Conservation (phyloP, 2,329 filamentous ascomycete genomes). For the Cordyceps fumosorosea region DNA sequence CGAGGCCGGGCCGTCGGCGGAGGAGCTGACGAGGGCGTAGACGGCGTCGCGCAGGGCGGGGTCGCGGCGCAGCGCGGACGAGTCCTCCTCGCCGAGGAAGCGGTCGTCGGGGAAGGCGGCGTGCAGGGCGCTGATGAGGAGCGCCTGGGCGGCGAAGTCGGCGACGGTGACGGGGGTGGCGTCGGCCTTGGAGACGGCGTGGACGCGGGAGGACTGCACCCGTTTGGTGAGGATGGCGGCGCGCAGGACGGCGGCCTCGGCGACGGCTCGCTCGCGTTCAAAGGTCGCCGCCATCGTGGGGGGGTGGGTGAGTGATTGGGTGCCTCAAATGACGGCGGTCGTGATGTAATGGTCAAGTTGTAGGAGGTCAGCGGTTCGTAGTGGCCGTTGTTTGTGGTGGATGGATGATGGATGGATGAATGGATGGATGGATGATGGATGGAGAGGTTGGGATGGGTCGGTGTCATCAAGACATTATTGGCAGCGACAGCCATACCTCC, state of each 20-base stretch:
- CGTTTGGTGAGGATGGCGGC: constrained; percentile 52
- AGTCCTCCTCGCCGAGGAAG: constrained; percentile 58
- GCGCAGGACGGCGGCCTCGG: constrained; percentile 43
- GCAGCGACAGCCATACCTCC: no score
- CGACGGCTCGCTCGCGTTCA: constrained; percentile 26
- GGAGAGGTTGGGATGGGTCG: no score
- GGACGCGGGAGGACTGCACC: constrained; percentile 33
- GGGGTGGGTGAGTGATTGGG: background rate
- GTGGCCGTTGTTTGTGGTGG: background rate
- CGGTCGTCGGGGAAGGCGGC: constrained; percentile 45
- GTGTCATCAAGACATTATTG: no score
- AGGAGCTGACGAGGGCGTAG: constrained; percentile 44
- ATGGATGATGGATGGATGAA: background rate
- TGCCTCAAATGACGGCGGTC: background rate
- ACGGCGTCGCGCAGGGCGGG: constrained; percentile 43
- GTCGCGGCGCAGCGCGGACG: constrained; percentile 44
- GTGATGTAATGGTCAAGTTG: background rate
- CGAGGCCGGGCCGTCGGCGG: constrained; percentile 34
- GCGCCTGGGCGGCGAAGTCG: constrained; percentile 57
- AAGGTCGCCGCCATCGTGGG: constrained; percentile 20
- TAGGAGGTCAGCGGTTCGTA: no score
- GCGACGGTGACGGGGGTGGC: constrained; percentile 55
- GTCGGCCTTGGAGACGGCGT: constrained; percentile 50
- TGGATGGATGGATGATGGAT: no score
- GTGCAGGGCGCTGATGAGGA: constrained; percentile 52